Evolutionary conservation across 1,284 basidiomycete species (phyloP).

Genomic region (Ustilago xerochloae): DNA sequence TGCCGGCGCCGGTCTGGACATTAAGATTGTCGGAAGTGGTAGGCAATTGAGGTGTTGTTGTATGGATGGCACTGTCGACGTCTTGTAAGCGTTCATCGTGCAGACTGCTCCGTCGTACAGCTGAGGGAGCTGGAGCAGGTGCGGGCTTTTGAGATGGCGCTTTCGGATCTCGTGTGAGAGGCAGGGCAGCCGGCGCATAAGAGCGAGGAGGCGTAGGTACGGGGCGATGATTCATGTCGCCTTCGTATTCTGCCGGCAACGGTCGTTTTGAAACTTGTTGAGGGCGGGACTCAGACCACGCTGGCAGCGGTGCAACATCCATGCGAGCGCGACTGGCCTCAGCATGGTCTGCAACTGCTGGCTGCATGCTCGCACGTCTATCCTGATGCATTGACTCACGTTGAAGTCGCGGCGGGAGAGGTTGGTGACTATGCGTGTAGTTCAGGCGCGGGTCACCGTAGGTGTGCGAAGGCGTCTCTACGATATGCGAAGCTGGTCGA

Average conservation of each 20-base stretch:
- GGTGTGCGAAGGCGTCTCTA: background rate
- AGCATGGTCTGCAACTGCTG: background rate
- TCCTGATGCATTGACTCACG: background rate
- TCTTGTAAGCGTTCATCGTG: background rate
- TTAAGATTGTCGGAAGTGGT: background rate
- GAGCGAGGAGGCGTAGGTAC: background rate
- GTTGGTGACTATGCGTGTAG: background rate
- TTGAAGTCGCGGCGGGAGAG: background rate
- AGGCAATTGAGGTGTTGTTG: background rate
- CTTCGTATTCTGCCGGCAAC: slow-evolving; percentile 4
- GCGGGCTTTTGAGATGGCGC: background rate
- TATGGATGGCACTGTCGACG: background rate
- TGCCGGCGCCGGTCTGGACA: background rate
- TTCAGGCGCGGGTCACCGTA: background rate
- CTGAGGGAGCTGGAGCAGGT: background rate
- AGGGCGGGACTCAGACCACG: background rate
- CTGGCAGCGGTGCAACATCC: background rate
- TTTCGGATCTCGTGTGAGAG: background rate
- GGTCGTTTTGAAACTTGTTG: slow-evolving; percentile 7
- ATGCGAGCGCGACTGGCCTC: background rate
- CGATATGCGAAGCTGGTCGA: background rate
- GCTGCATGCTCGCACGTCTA: slow-evolving; percentile 3
- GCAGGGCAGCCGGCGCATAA: background rate
- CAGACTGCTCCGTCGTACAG: background rate
- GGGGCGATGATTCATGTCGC: background rate